Evolutionary conservation across 768 basidiomycete species (phyloP), one percentile per base, ranked within the genome.

Genomic region (Mycena latifolia): DNA sequence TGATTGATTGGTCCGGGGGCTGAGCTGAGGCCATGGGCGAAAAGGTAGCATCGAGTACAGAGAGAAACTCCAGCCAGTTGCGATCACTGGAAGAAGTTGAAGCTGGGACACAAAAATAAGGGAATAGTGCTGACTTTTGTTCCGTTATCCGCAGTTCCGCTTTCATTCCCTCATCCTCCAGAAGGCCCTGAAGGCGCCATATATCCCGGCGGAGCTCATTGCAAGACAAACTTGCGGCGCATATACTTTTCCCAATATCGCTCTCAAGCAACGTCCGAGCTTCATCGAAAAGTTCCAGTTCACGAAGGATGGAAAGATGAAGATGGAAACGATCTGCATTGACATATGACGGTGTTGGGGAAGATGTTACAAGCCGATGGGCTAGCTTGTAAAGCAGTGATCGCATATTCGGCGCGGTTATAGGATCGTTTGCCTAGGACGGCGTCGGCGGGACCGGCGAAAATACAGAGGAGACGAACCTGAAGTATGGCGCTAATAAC

Each of bases 21-120:
- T 6, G 72, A 58, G 8, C 72, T 0, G 45, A 39, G 20, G 76
- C 72, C 43, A 82, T 58, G 54, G 80, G 75, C 41, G 79, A 76
- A 67, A 95, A 89, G 11, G 89, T 83, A 1, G 87, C 88, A 66
- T 95, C 90, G 7, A 95, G 77, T 24, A 94, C 77, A 8, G 92
- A 85, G 46, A 93, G 75, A 74, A 95, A 94, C 71, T 94, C 93
- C 7, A 93, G 81, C 94, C 94, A 95, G 71, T 95, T 95, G 39
- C 92, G 90, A 72, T 95, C 92, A 39, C 93, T 89, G 47, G 63
- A 47, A n/a, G 20, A 61, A 0, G 54, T 61, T 17, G 39, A 71
- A 20, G 39, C 45, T 35, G 64, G 52, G 58, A 58, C 66, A 17
- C 68, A 56, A 56, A 60, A 24, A 37, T 24, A 52, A 28, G 25